phyloP scores from a whole-genome alignment of 108 stramenopile genomes.

The Fistulifera pelliculosa region DNA sequence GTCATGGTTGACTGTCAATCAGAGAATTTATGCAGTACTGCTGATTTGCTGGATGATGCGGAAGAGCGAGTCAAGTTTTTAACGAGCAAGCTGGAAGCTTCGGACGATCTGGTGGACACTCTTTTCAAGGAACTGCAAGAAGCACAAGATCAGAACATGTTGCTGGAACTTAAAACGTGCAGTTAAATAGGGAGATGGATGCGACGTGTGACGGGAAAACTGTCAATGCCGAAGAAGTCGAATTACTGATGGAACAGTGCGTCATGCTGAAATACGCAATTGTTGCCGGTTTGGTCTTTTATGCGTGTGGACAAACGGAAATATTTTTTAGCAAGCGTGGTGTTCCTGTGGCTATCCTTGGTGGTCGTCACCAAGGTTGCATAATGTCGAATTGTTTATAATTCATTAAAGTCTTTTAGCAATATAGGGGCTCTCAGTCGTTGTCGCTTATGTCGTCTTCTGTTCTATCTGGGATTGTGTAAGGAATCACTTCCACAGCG shows the following conservation, averaged over 20 bases:
- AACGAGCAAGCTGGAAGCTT: slow-evolving; percentile 16
- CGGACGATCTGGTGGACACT: slow-evolving; percentile 25
- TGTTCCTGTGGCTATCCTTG: too few relatives aligned
- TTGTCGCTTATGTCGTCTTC: too few relatives aligned
- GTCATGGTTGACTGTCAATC: too few relatives aligned
- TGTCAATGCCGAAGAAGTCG: slow-evolving; percentile 19
- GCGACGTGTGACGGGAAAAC: slow-evolving; percentile 18
- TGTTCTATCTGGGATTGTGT: too few relatives aligned
- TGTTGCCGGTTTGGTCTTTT: slow-evolving; percentile 31
- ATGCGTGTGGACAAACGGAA: slow-evolving; percentile 1
- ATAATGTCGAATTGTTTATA: too few relatives aligned
- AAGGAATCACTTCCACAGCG: too few relatives aligned
- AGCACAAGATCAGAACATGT: slow-evolving; percentile 23
- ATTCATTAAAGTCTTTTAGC: too few relatives aligned
- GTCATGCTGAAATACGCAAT: slow-evolving; percentile 29
- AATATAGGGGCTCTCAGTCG: too few relatives aligned
- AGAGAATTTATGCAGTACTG: too few relatives aligned
- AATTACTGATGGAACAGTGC: slow-evolving; percentile 29
- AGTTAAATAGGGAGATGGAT: slow-evolving; percentile 14
- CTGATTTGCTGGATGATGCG: slow-evolving; percentile 7
- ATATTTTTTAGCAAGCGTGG: too few relatives aligned
- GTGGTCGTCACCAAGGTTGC: too few relatives aligned
- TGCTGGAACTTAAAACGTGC: slow-evolving; percentile 23
- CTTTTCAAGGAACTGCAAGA: slow-evolving; percentile 27
- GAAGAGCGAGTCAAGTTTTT: slow-evolving; percentile 20